A percentile compares a stretch with the other conserved stretches of the same genome.
Evolutionary conservation across 2,329 filamentous ascomycete species (phyloP).

Genomic region (Colletotrichum filicis): DNA sequence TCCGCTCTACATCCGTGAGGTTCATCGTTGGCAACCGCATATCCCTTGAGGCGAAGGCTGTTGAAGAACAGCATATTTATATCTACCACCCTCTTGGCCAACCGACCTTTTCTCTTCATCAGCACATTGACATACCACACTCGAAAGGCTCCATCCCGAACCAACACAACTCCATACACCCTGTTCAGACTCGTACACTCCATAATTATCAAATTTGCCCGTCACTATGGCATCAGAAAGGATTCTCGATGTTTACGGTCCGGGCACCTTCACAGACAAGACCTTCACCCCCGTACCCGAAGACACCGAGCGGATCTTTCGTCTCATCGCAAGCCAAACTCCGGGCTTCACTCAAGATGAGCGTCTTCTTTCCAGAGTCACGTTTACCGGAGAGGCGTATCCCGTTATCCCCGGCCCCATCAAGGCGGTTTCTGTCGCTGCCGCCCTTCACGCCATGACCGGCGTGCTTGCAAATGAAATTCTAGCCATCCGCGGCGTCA

Average conservation of each 20-base stretch:
- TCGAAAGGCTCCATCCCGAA: too few relatives aligned
- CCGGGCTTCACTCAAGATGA: slow-evolving; percentile 47
- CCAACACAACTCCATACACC: too few relatives aligned
- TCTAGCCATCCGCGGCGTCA: slow-evolving; percentile 43
- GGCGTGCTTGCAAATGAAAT: slow-evolving; percentile 50
- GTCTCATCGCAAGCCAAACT: slow-evolving; percentile 42
- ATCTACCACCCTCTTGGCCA: too few relatives aligned
- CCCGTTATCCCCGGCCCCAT: slow-evolving; percentile 48
- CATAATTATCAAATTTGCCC: neutral
- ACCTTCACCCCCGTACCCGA: slow-evolving; percentile 41
- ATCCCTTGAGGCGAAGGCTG: too few relatives aligned
- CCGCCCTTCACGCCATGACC: slow-evolving; percentile 47
- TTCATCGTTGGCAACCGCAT: too few relatives aligned
- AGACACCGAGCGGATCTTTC: slow-evolving; percentile 46
- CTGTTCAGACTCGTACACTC: neutral
- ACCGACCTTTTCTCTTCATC: too few relatives aligned
- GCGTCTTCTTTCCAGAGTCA: slow-evolving; percentile 41
- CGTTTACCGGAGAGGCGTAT: slow-evolving; percentile 43
- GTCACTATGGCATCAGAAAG: slow-evolving; percentile 12
- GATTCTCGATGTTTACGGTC: slow-evolving; percentile 42
- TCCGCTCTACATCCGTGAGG: too few relatives aligned
- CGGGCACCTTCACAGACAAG: slow-evolving; percentile 44
- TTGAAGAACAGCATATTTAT: too few relatives aligned
- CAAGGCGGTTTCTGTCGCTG: slow-evolving; percentile 46
- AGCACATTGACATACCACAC: too few relatives aligned